Percentiles rank a stretch among this genome's conserved stretches.
Conservation (phyloP, 2,329 filamentous ascomycete genomes). For the Trichoderma breve region DNA sequence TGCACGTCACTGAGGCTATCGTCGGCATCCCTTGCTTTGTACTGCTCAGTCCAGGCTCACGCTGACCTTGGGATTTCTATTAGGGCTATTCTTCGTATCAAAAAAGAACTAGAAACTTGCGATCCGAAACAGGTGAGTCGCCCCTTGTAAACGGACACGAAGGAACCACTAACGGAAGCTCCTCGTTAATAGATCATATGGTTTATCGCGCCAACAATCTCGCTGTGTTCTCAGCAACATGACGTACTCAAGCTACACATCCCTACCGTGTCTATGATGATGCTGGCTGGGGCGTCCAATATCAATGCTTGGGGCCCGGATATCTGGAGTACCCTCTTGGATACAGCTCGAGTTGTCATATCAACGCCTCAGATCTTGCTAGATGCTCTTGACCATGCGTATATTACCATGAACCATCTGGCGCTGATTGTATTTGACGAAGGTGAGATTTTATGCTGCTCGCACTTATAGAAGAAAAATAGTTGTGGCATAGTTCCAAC, state of each 20-base stretch:
- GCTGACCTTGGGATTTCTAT: conserved; percentile 26
- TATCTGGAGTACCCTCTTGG: conserved; percentile 66
- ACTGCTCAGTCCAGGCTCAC: background rate
- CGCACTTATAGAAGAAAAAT: background rate
- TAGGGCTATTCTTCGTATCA: conserved; percentile 67
- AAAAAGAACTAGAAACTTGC: conserved; percentile 58
- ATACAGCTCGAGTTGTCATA: conserved; percentile 67
- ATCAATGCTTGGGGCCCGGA: conserved; percentile 69
- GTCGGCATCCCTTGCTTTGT: background rate
- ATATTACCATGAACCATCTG: conserved; percentile 63
- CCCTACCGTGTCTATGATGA: conserved; percentile 54
- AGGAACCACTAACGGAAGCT: background rate
- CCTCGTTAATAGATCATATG: conserved; percentile 54
- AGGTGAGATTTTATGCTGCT: conserved; percentile 50
- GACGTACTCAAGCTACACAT: conserved; percentile 60
- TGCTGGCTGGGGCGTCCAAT: conserved; percentile 66
- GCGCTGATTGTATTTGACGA: conserved; percentile 80
- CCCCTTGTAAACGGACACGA: background rate
- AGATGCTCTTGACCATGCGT: conserved; percentile 72
- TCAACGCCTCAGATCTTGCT: conserved; percentile 73
- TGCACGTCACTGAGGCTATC: background rate
- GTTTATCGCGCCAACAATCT: conserved; percentile 71
- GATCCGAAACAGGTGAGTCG: conserved; percentile 51
- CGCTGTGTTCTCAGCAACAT: conserved; percentile 65
- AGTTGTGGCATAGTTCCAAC: no score